Base-by-base conservation (phyloP, 163 green algal genomes). In the Coccomyxa subellipsoidea region DNA sequence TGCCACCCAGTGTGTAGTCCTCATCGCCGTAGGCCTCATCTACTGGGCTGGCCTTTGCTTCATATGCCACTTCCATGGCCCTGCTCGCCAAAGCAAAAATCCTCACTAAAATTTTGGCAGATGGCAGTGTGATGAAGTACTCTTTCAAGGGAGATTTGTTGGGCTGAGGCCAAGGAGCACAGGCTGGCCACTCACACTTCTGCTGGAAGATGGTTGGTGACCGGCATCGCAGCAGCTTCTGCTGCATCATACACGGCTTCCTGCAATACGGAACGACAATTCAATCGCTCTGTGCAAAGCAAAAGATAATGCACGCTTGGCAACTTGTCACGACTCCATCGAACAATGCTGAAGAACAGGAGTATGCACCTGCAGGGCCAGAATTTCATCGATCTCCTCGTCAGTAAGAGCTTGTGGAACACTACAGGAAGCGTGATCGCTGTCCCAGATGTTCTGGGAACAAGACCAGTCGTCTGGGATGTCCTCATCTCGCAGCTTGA, bases 391-490 rank as follows among this genome's bases (percentile, higher is more conserved):
- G 78, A 97, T 96, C 69, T 94, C 86, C 38, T 94, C 88, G 80
- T 90, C 84, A 37, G 89, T 88, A n/a, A 95, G 85, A 38, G 88
- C 90, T 85, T 97, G 94, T 0, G 91, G 85, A 32, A 91, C 84
- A 12, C 77, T 82, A 83, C 94, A 97, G 3, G 86, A 90, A 4
- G 87, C 80, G 71, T 90, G 84, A 0, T 54, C 78, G 0, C 72
- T 47, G 82, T 96, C 93, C 92, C 92, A 97, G 0, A 89, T 77
- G 81, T 97, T 96, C 53, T 94, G 53, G 29, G 76, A 80, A 84
- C 94, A 97, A 37, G 89, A 79, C 94, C 94, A 97, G 31, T 92
- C 85, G 12, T 96, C 92, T 0, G 87, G 85, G 35, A 95, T 90
- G 23, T 95, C 86, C 0, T 93, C 84, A 47, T 96, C 94, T 15